Base-by-base conservation (phyloP, 352 stramenopile genomes). In the Pythium coloratum region DNA sequence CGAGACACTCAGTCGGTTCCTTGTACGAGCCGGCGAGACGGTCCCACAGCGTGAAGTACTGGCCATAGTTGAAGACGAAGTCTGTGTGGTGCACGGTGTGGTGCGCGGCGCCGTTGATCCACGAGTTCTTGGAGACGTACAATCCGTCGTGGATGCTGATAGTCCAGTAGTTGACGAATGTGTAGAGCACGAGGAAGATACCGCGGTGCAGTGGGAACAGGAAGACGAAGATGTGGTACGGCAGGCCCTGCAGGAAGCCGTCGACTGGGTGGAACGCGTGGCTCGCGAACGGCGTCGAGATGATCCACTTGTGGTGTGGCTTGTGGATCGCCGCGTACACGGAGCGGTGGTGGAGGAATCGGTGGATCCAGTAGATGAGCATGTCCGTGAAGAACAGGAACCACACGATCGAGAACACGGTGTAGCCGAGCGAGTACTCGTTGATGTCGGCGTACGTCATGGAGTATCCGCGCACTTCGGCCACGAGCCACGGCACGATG, bases 291-390 rank as follows among this genome's bases (percentile, higher is more conserved):
- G 84, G 82, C 38, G 82, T 84, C 33, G 80, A 72, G 36, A 92
- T 65, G 63, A 92, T 76, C 84, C 82, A 91, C 75, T 86, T 85
- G 79, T 92, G 84, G 74, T 92, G 84, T 28, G 76, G 69, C 63
- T 92, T 92, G 81, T 92, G 84, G 28, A 91, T 68, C 38, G 60
- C 47, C 30, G 75, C 81, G 71, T 92, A 92, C 33, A 92, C 54
- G 38, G 69, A 55, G 28, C 80, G 82, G 67, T 91, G 78, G 67
- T 92, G 84, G 30, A 92, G 76, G 71, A 69, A 78, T 40, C 84
- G 82, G 63, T 92, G 84, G 66, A 92, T 82, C 84, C 84, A 92
- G 76, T 92, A 92, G 71, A 92, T 88, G 57, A 91, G 64, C 77
- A 86, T 86, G 55, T 92, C 84, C 57, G 85, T 89, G 74, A 90